Base-by-base conservation (phyloP, 106 monocot species). In the Dactylorhiza incarnata region DNA sequence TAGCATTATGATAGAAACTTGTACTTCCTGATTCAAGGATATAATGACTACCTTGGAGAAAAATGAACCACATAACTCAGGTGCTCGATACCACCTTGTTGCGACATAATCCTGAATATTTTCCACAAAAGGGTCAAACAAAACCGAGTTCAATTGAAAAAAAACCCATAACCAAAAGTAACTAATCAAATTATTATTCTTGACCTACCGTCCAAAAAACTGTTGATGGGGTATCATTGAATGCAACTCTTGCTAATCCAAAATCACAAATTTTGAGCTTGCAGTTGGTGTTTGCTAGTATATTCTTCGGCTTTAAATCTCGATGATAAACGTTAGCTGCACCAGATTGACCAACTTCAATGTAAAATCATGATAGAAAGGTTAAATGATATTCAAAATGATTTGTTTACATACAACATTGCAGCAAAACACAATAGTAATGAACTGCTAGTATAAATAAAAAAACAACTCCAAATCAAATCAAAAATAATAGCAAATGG, bases 191-290 rank as follows among this genome's bases (percentile, higher is more conserved):
- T 65, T 65, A 29, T 65, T 65, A 65, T 73, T 37, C 20, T 68
- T 48, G 8, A 67, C 73, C 71, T 81, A 86, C 85, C 75, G 86
- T 86, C 86, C 89, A 89, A 80, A 89, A 89, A 45, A 89, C 86
- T 63, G 86, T 86, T 48, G 86, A 83, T 3, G 94, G 94, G 44
- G 91, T 94, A 75, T 94, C 94, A 79, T 44, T 87, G 78, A 94
- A 94, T 49, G 94, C 88, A 75, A 91, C 94, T 82, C 94, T 88
- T 78, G 94, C 94, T 62, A 94, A 82, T 78, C 94, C 94, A 77
- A 94, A 94, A 73, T 94, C 94, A 80, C 94, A 94, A 71, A 94
- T 91, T 80, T 94, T 94, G 26, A 94, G 88, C 71, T 94, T 94
- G 82, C 94, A 94, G 71, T 94, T 94, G 48, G 94, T 88, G 83